Evolutionary conservation across 192 early-diverging fungal species (phyloP), one percentile per base, ranked within the genome.

Genomic region (Allomyces arbusculus): DNA sequence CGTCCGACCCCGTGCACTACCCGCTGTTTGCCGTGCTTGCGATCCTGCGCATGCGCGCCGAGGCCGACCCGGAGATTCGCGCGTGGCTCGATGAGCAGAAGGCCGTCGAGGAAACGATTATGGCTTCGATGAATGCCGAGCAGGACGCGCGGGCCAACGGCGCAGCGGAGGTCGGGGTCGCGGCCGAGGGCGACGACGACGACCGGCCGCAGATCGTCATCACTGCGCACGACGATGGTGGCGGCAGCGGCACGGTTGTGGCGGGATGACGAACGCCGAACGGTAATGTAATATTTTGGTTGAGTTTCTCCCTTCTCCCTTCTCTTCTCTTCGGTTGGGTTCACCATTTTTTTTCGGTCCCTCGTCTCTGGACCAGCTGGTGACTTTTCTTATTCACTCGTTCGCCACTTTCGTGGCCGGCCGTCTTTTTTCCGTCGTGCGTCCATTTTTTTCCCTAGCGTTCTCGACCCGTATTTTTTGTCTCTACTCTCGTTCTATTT

Each of bases 41-140:
- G 50, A 58, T 58, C 12, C 9, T 58, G 50, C 50, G 50, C 1
- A n/a, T 58, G 50, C 50, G 50, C 16, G 50, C 50, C 50, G 50
- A 58, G 20, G 20, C 50, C 50, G 50, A 58, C 16, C 16, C 12
- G 50, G 50, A 58, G 12, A 58, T 58, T 58, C 50, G 50, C 50
- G 20, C 50, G 20, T 72, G 71, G 71, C 55, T 66, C 55, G 55
- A 26, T 10, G 71, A 69, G 23, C 71, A 72, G 44, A 68, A 58
- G 20, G 71, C 69, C 14, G 69, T 69, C 24, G 71, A 72, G 58
- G 10, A 25, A 23, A 72, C 71, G 0, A 69, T 67, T 65, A 72
- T 69, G 67, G 50, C 64, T 8, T 58, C 50, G 50, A 58, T 58
- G 50, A 58, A 20, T 14, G 50, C 50, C 50, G 50, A 58, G 20